Evolutionary conservation across 164 flowering plant genomes (phyloP).

Genomic region (Vitis amurensis): DNA sequence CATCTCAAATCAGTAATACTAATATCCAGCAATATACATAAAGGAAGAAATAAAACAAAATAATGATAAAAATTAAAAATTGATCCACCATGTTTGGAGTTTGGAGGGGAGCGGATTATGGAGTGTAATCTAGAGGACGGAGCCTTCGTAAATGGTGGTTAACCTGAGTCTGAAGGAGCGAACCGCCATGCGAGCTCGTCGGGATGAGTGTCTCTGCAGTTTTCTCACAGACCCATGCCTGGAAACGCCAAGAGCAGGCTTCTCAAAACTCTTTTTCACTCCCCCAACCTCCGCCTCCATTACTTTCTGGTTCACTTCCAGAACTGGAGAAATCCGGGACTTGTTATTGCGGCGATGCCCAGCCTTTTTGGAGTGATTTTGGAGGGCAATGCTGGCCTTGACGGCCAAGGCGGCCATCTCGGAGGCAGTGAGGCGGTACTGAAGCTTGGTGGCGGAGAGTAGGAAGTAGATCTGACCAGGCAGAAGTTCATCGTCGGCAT

Average conservation of each 20-base stretch:
- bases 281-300: no score
- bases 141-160: constrained; percentile 60
- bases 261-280: neutral
- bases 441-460: constrained; percentile 36
- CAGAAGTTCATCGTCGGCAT: constrained; percentile 22
- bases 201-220: constrained; percentile 45
- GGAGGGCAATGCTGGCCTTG: constrained; percentile 54
- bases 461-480: constrained; percentile 56
- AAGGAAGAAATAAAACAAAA: no score
- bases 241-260: constrained; percentile 7
- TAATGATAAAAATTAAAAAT: no score
- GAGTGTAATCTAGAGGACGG: constrained; percentile 8
- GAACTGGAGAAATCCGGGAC: constrained; percentile 30
- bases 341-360: constrained; percentile 13
- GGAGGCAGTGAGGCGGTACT: constrained; percentile 36
- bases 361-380: constrained; percentile 11
- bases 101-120: neutral
- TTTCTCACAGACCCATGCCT: constrained; percentile 40
- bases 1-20: no score
- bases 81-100: no score
- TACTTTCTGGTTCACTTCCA: neutral
- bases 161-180: constrained; percentile 49
- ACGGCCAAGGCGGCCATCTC: constrained; percentile 76
- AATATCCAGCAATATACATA: no score
- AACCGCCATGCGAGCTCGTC: constrained; percentile 41